Base-by-base conservation (phyloP, 306 rosid genomes). In the Erythrophleum fordii region DNA sequence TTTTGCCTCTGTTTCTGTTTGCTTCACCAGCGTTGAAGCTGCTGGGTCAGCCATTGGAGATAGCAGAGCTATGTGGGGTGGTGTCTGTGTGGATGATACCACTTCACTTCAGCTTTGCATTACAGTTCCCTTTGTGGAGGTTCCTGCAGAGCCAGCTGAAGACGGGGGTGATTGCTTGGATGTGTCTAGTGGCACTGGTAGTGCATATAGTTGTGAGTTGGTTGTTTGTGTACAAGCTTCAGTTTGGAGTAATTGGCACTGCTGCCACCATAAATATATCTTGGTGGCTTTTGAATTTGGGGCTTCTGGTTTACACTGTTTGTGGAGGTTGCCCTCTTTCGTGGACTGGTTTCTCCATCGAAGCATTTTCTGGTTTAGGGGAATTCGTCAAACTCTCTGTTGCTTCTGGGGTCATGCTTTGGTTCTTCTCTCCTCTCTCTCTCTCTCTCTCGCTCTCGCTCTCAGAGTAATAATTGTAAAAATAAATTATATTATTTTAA, bases 381-480 rank as follows among this genome's bases (percentile, higher is more conserved):
- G 97, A 94, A 2, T 94, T 89, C 44, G 58, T 85, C 1, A 88
- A 85, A 74, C 93, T 92, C 53, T 94, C 98, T 6, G 86, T 88
- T 79, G 78, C 97, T 81, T 85, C 97, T 37, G 98, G 97, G 0
- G 72, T 94, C 81, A 92, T 94, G 97, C 87, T 94, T 8, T 94
- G 97, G 97, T 91, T 68, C 45, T 4, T 16, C 1, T 46, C 5
- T 6, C 34, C 4, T 4, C 4, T 4, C 34, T 31, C 1, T 1
- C 1, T 31, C 4, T 4, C 34, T 31, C 34, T 31, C 34, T 31
- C 34, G 4, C 34, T n/a, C n/a, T n/a, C n/a, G 3, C 5, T 34
- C 37, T 2, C 3, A 34, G 37, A 34, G 37, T 34, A 34, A 34
- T 34, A 34, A 37, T 5, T 37, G 3, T 6, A 37, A 37, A 6